Evolutionary conservation across 768 basidiomycete species (phyloP), one percentile per base, ranked within the genome.

Genomic region (Vararia minispora): DNA sequence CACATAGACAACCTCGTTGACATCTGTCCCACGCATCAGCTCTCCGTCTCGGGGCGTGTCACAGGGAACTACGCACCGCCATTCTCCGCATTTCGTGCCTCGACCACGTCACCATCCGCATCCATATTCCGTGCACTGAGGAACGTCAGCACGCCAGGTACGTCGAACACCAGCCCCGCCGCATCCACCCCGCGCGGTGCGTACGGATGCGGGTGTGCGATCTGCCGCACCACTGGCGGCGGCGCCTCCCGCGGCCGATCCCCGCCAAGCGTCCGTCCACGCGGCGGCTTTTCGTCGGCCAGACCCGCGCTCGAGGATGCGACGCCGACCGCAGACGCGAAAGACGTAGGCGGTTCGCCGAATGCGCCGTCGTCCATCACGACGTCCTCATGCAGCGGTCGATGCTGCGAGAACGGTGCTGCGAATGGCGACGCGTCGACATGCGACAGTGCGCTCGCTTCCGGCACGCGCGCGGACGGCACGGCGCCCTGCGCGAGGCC

Each of bases 31-130:
- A 18, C 18, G 26, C n/a, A 6, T 9, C 21, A 17, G 26, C 40
- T 24, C 8, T 35, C 24, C 16, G 36, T 9, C 7, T 37, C 24
- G 31, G 12, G 21, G 10, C 22, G 27, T 30, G 37, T 27, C 28
- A 20, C 11, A 35, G 43, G 2, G 9, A 13, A 18, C 31, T 2
- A 65, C 68, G 35, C 49, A 76, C 79, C 71, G 35, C 64, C 69
- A 28, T 71, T 68, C 43, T 80, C 82, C 6, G 76, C 67, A 63
- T 99, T 97, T 35, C 74, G 64, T 3, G 64, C 86, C 56, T 97
- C 90, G 27, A 95, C 58, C 6, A 77, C 50, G 39, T 83, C 74
- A 4, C 77, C 76, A 21, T 64, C 69, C 8, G 85, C 79, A n/a
- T 82, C 65, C 16, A 66, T 64, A 2, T 65, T 63, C 28, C 69